phyloP scores from a whole-genome alignment of 2,329 filamentous ascomycete species.

The Penicillium sp. region DNA sequence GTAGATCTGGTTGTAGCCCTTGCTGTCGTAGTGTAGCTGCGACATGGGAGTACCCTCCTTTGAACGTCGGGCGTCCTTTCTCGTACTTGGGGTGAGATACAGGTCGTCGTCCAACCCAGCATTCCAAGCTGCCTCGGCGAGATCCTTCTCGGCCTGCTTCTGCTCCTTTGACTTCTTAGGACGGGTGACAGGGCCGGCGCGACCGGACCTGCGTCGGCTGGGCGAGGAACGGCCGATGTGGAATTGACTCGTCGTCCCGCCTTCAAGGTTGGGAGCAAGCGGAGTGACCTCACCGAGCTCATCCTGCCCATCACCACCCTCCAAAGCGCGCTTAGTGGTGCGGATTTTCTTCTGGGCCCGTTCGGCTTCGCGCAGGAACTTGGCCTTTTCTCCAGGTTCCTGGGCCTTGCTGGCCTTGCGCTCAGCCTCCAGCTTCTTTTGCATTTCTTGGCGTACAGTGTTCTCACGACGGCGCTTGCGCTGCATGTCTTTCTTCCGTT shows the following conservation, averaged over 20 bases:
- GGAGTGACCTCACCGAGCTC: slow-evolving; percentile 69
- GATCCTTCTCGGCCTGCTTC: slow-evolving; percentile 67
- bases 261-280: slow-evolving; percentile 76
- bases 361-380: slow-evolving; percentile 79
- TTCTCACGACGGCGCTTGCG: slow-evolving; percentile 93
- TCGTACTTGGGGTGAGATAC: slow-evolving; percentile 55
- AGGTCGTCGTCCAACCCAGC: slow-evolving; percentile 53
- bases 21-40: slow-evolving; percentile 72
- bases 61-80: slow-evolving; percentile 40
- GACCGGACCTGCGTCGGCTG: slow-evolving; percentile 54
- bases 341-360: slow-evolving; percentile 90
- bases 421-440: slow-evolving; percentile 77
- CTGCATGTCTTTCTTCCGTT: slow-evolving; percentile 99
- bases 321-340: slow-evolving; percentile 81
- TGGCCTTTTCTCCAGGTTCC: slow-evolving; percentile 77
- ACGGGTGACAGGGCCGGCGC: slow-evolving; percentile 52
- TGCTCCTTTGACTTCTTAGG: slow-evolving; percentile 84
- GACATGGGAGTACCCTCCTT: slow-evolving; percentile 48
- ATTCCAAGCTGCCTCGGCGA: slow-evolving; percentile 82
- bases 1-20: slow-evolving; percentile 94
- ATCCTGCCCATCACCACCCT: slow-evolving; percentile 73
- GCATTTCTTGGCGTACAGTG: slow-evolving; percentile 80
- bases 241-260: slow-evolving; percentile 82
- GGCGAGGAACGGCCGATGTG: slow-evolving; percentile 59
- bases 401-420: slow-evolving; percentile 73